Base-by-base conservation (phyloP, 345 rosid species). In the Sonneratia caseolaris region DNA sequence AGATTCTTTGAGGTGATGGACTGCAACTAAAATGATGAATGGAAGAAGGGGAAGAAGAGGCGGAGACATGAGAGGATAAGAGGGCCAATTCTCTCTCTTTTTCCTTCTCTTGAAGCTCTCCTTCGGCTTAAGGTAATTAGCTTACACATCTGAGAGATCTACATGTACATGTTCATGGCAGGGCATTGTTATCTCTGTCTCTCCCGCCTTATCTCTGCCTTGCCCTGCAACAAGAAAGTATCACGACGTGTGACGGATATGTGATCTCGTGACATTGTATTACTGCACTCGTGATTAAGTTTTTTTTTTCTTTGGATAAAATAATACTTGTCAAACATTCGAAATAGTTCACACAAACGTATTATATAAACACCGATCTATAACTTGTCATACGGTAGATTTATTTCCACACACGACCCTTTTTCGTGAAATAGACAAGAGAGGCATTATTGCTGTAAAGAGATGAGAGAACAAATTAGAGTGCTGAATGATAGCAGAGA, bases 51-150 rank as follows among this genome's bases (percentile, higher is more conserved):
- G 45, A 32, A 49, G 64, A 45, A 56, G 42, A 36, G 7, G 74
- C 35, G 49, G 62, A 53, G 62, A 48, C 36, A 47, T 3, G 66
- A 38, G 68, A 72, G 59, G 36, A 65, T n/a, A 38, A 72, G 19
- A 37, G 73, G 67, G 45, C 45, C 43, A 47, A 47, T 40, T 59
- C n/a, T 53, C 40, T 36, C 10, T 22, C 24, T 69, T 47, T 47
- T 47, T 47, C 43, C 9, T 32, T 69, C 38, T 69, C 37, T 37
- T 38, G 15, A 21, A 51, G 64, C n/a, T 57, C 42, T 19, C 68
- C 59, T 62, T 45, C 27, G 74, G 74, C 68, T 71, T 62, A 48
- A 71, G 10, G 74, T 45, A 61, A 62, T 62, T 9, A 42, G 45
- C 10, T 42, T 5, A 42, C 10, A 42, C 45, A 42, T 42, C 45